Percentiles rank a stretch among this genome's conserved stretches.
phyloP scores from a whole-genome alignment of 306 rosid genomes.

The Corylus heterophylla region DNA sequence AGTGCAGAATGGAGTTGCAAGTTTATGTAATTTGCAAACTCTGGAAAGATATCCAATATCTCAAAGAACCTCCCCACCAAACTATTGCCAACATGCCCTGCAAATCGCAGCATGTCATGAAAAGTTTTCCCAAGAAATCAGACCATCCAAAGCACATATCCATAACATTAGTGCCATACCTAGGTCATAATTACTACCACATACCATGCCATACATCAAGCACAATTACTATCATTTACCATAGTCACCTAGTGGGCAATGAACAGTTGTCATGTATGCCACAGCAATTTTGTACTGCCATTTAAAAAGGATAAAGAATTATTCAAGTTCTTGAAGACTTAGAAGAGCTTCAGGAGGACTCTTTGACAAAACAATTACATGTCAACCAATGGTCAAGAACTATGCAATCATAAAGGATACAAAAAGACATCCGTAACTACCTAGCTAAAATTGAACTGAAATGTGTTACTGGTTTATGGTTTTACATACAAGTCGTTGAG shows the following conservation, averaged over 20 bases:
- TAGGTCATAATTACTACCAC: not conserved
- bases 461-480: constrained; percentile 23
- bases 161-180: not conserved
- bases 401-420: constrained; percentile 17
- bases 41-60: not conserved
- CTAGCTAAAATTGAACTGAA: not conserved
- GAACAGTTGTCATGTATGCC: not conserved
- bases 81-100: not conserved
- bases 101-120: constrained; percentile 1
- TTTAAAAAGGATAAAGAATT: not conserved
- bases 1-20: not conserved
- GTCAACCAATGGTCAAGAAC: constrained; percentile 4
- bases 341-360: not conserved
- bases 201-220: not conserved
- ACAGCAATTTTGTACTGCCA: not conserved
- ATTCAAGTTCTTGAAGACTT: not conserved
- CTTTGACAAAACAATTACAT: not conserved
- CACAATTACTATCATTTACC: not conserved
- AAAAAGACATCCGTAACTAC: not conserved
- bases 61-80: constrained; percentile 1
- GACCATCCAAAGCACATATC: not conserved
- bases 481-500: constrained; percentile 72
- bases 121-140: not conserved
- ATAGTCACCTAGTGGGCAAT: not conserved
- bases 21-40: not conserved